Evolutionary conservation across 1,284 basidiomycete genomes (phyloP).

Genomic region (Sporisorium iseilematis-ciliati): DNA sequence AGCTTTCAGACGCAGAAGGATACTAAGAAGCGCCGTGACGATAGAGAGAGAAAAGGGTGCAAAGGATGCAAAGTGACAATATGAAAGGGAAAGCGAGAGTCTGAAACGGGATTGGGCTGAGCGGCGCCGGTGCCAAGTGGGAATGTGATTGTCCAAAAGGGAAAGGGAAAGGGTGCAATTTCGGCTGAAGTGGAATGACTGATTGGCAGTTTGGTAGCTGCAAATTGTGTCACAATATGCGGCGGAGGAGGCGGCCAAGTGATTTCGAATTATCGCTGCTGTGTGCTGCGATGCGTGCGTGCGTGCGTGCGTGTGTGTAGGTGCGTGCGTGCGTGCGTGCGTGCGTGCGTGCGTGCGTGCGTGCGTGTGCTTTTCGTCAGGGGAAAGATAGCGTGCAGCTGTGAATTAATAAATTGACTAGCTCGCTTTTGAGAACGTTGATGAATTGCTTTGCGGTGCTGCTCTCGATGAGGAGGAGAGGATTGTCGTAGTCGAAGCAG

Average conservation of each 20-base stretch:
- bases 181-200: conserved; percentile 8
- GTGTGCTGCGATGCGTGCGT: conserved; percentile 3
- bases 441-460: neutral
- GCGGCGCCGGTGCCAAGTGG: conserved; percentile 6
- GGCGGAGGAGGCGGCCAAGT: conserved; percentile 27
- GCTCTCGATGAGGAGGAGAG: neutral
- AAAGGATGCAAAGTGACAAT: neutral
- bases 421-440: neutral
- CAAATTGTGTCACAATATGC: conserved; percentile 17
- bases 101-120: conserved; percentile 16
- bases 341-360: conserved; percentile 9
- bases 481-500: neutral
- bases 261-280: conserved; percentile 28
- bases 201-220: conserved; percentile 13
- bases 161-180: conserved; percentile 6
- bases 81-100: conserved; percentile 6
- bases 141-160: conserved; percentile 20
- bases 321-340: conserved; percentile 9
- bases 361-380: conserved; percentile 15
- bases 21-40: conserved; percentile 14
- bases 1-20: neutral
- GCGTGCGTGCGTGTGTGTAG: conserved; percentile 17
- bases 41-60: conserved; percentile 12
- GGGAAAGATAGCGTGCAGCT: neutral
- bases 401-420: neutral